Evolutionary conservation across 805 yeast species (phyloP).

Genomic region (Candida sakaeoensis): DNA sequence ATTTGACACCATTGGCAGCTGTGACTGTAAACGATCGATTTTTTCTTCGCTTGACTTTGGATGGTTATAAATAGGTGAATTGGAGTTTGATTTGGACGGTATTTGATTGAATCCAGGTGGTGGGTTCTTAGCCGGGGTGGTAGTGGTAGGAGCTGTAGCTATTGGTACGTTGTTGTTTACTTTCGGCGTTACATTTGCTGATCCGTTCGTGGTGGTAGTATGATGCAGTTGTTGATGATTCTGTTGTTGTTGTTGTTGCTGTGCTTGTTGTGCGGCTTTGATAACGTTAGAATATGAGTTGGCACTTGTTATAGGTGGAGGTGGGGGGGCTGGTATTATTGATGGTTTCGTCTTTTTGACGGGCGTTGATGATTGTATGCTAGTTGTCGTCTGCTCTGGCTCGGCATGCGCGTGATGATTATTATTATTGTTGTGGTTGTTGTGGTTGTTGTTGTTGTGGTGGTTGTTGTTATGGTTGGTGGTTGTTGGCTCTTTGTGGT

Average conservation of each 20-base stretch:
- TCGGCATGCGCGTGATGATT: constrained; percentile 13
- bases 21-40: constrained; percentile 4
- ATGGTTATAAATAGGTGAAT: constrained; percentile 19
- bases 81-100: constrained; percentile 19
- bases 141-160: constrained; percentile 10
- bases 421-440: constrained; percentile 12
- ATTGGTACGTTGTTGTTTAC: constrained; percentile 8
- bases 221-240: too few relatives aligned
- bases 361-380: constrained; percentile 12
- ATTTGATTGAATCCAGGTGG: constrained; percentile 18
- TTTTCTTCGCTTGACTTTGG: constrained; percentile 10
- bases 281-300: constrained; percentile 21
- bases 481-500: too few relatives aligned
- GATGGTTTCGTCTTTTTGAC: constrained; percentile 15
- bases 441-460: constrained; percentile 1
- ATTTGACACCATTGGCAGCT: constrained; percentile 9
- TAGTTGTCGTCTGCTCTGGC: constrained; percentile 7
- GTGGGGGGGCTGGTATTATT: constrained; percentile 22
- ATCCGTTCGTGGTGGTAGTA: constrained; percentile 4
- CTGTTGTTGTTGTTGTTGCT: not conserved
- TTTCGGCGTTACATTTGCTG: constrained; percentile 13
- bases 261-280: constrained; percentile 20
- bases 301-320: constrained; percentile 16
- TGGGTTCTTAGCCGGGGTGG: constrained; percentile 10
- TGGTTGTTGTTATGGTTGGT: not conserved